These are phyloP conservation scores for Cucumis melo DNA, from an alignment of 306 rosid genomes.

Conservation along the genomic window DNA sequence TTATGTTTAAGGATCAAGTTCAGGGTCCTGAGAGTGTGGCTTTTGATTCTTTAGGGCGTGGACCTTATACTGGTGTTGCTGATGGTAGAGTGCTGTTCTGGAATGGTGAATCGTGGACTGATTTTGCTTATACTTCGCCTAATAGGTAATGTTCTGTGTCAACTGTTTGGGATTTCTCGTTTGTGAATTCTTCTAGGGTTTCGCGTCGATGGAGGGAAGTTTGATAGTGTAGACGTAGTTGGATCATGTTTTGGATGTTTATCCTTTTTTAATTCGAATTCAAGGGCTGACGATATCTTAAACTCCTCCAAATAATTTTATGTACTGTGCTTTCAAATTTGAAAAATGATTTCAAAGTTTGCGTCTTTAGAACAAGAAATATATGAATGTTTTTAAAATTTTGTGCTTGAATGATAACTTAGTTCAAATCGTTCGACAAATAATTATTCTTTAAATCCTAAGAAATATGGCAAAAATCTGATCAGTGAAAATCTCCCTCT, in stretches of 20 bases:
- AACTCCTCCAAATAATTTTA: too few relatives aligned
- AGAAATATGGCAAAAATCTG: neutral
- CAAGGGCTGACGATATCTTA: neutral
- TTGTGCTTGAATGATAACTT: too few relatives aligned
- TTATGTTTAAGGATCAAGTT: constrained; percentile 56
- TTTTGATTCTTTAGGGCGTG: constrained; percentile 80
- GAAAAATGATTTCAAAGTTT: too few relatives aligned
- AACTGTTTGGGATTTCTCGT: neutral
- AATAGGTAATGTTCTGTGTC: constrained; percentile 34
- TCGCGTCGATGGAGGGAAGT: neutral
- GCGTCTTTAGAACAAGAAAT: too few relatives aligned
- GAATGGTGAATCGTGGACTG: constrained; percentile 59
- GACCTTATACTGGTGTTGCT: constrained; percentile 87
- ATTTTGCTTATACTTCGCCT: constrained; percentile 70
- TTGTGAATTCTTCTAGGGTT: neutral
- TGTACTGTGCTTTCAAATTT: too few relatives aligned
- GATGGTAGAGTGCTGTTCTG: constrained; percentile 73
- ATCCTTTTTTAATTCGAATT: neutral
- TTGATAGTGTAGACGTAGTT: neutral
- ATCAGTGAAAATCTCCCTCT: neutral
- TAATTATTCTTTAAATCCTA: too few relatives aligned
- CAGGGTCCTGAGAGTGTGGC: constrained; percentile 88
- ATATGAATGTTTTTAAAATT: too few relatives aligned
- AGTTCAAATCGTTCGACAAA: too few relatives aligned
- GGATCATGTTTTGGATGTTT: neutral